Base-by-base conservation (phyloP, 306 rosid genomes). In the Acacia confusa region DNA sequence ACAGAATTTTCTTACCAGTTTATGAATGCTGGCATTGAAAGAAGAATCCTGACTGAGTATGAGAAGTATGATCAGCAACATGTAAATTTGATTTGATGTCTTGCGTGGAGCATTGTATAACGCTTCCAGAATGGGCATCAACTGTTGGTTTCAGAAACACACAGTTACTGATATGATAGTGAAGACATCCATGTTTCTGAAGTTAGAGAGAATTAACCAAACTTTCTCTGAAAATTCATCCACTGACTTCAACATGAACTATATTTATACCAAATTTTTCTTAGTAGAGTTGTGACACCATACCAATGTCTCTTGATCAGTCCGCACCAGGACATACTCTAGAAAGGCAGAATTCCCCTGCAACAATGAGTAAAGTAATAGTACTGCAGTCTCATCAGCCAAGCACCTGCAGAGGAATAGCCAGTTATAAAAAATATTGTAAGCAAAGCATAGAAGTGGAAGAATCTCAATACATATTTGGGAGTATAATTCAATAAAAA, bases 41-140 rank as follows among this genome's bases (percentile, higher is more conserved):
- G 99, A 89, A 81, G 97, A 94, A 90, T 96, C 99, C 87, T 96
- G 99, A 81, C 98, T 96, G 48, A 96, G 97, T 84, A 96, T 96
- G 80, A 96, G 97, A 85, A 92, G 97, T 82, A 92, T 83, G 83
- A 96, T 96, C 83, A 96, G 88, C 92, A 96, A 82, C 98, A 96
- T 93, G 91, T 96, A 93, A 80, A 96, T 96, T 91, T 96, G 98
- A 90, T 94, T 94, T 63, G 99, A 86, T 15, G 99, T 81, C 88
- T 89, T 91, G 79, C 82, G 90, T 79, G 92, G 89, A 81, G 98
- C 97, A 91, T 88, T 84, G 81, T 96, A 96, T 70, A 96, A 84
- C 16, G 97, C 99, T 92, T 92, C 99, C 92, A 96, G 82, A 84
- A 92, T 92, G 81, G 99, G 99, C 92, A 92, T 88, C 85, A 96